Base-by-base conservation (phyloP, 2,329 filamentous ascomycete genomes). In the Huntiella savannae region DNA sequence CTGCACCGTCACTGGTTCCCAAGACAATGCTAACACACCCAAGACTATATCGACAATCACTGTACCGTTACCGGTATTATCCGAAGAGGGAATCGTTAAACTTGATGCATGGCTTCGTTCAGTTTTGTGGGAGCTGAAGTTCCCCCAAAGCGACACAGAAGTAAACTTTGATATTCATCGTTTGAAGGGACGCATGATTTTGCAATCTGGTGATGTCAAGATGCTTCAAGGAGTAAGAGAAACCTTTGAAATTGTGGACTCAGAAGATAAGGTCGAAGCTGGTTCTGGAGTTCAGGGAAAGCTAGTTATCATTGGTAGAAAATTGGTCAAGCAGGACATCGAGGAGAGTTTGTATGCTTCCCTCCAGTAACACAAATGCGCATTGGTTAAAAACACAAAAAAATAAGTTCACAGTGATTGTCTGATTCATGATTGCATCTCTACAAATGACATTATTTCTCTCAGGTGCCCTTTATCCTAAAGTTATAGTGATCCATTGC, bases 141-240 rank as follows among this genome's bases (percentile, higher is more conserved):
- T 86, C 10, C 78, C 77, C 2, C 56, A 56, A 34, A 56, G 60
- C 19, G 58, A 65, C 3, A 53, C 59, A 41, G 47, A 52, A 41
- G 56, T 46, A 38, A 52, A 48, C 16, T 83, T 92, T 52, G 86
- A 95, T 55, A 78, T 96, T 16, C 88, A 98, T 57, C 75, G 91
- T 10, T 66, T 85, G 33, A 98, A 98, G 59, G 88, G 86, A 1
- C 75, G 84, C 2, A 60, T 96, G 5, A 65, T 73, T 0, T 65
- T 88, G 13, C 56, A 63, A 0, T 68, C 78, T 46, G 84, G 83
- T 1, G 64, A 67, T 0, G 64, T 76, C 38, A 82, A 84, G 58
- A 75, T 96, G 52, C 69, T 96, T 5, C 91, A 98, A 60, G 91
- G 87, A 2, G 91, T 98, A 1, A 68, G 88, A 45, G 88, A 95